Evolutionary conservation across 2,329 filamentous ascomycete genomes (phyloP).

Genomic region (Cryphonectria naterciae): DNA sequence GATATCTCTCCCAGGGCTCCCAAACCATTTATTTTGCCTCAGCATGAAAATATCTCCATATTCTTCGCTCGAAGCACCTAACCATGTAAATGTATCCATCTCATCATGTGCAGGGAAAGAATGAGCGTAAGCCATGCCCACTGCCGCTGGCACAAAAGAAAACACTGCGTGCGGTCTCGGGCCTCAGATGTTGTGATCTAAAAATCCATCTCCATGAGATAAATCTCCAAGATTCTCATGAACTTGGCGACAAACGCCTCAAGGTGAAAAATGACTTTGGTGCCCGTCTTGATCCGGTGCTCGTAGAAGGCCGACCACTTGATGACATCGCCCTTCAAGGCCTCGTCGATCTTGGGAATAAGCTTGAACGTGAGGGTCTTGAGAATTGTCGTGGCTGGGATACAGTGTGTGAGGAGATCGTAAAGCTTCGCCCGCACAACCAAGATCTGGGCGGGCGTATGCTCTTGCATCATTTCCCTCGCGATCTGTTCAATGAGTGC

Average conservation of each 20-base stretch:
- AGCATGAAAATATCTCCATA: background rate
- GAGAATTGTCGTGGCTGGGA: slow-evolving; percentile 90
- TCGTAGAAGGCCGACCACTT: slow-evolving; percentile 98
- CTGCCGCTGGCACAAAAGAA: background rate
- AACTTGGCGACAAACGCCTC: slow-evolving; percentile 99
- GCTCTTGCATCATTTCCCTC: slow-evolving; percentile 90
- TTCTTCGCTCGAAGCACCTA: background rate
- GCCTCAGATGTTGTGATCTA: slow-evolving; percentile 37
- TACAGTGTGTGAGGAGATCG: slow-evolving; percentile 95
- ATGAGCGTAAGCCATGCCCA: too few species aligned
- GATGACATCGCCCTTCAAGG: slow-evolving; percentile 87
- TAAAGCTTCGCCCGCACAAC: slow-evolving; percentile 93
- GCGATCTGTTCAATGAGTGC: slow-evolving; percentile 86
- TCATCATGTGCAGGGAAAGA: background rate
- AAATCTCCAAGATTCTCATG: slow-evolving; percentile 95
- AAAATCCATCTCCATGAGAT: slow-evolving; percentile 82
- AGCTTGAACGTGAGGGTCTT: slow-evolving; percentile 96
- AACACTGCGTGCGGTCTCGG: too few species aligned
- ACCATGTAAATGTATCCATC: background rate
- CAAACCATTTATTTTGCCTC: background rate
- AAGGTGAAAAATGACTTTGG: slow-evolving; percentile 96
- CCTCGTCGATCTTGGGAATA: slow-evolving; percentile 83
- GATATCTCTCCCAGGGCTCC: background rate
- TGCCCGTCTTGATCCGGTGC: slow-evolving; percentile 88
- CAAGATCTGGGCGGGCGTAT: slow-evolving; percentile 86